Evolutionary conservation across 331 rosid species (phyloP), one percentile per base, ranked within the genome.

Genomic region (Quercus lobata): DNA sequence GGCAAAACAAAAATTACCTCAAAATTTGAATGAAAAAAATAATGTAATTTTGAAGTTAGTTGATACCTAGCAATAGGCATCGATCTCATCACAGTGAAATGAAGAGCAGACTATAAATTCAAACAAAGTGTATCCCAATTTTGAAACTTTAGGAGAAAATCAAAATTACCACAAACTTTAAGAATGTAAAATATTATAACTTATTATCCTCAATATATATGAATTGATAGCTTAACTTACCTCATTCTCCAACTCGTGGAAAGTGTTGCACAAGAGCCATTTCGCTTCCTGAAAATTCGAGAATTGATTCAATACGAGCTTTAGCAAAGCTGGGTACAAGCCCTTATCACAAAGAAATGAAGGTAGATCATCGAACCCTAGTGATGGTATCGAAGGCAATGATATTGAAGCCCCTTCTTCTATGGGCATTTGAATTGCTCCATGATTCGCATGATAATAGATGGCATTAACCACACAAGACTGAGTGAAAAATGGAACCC

Each of bases 341-440:
- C 63, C 73, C 25, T 29, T 37, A 12, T 15, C 82, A 1, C 71
- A 19, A 4, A 86, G 5, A 69, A 75, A 81, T 18, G 90, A 84
- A 5, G 88, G 88, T 80, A 87, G 30, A 7, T 84, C 90, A 5
- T 62, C 60, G 30, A 57, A 65, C 61, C 34, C 57, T 12, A 86
- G 72, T 62, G 58, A 6, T 17, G 86, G 84, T 57, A 86, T 11
- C 8, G 80, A 85, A 7, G 77, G 84, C 8, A 78, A 7, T 1
- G 44, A 53, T 17, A 53, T 7, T 4, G 46, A 7, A 4, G 57
- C n/a, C 34, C 57, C 57, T 15, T 46, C 22, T 18, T 65, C 54
- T 32, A 12, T 4, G 9, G 72, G 52, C 10, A 66, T 17, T 2
- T 14, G 15, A 17, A 66, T 3, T 18, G 5, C 49, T 30, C 72